Evolutionary conservation across 2,329 filamentous ascomycete genomes (phyloP), one percentile per base, ranked within the genome.

Genomic region (Cladosporium sp.): DNA sequence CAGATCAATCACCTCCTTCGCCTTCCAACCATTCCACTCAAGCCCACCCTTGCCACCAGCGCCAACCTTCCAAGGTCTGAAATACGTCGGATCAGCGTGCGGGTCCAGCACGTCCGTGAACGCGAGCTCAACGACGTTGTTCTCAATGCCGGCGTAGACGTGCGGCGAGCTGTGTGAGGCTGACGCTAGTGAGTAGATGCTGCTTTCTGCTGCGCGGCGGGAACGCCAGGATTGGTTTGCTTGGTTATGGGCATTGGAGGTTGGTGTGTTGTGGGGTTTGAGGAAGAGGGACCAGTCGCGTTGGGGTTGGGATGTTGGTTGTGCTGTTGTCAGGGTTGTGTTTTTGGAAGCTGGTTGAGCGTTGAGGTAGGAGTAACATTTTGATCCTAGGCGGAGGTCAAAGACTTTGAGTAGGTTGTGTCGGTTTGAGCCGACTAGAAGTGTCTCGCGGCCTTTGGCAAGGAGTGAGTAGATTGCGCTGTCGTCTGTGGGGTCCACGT

Each of bases 381-480:
- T 63, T 1, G 59, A 56, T 7, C 62, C 62, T 58, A 81, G 69
- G 19, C 82, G 78, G 38, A 85, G 61, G 57, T 85, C 81, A 55
- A 82, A 85, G 4, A 83, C 68, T 57, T 84, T 84, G 38, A 85
- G 65, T 43, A 83, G 69, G 38, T 73, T 76, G 61, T 84, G 78
- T 42, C 76, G 72, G 3, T 76, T 75, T 1, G 75, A 74, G 19
- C 82, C 82, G 9, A 75, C 78, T 7, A 83, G 60, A 49, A 85
- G 74, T 2, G 74, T 71, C 56, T 83, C 76, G 16, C 74, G 72
- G 2, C 78, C 78, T 43, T 82, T 74, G 0, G 76, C 67, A 1
- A 78, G 72, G 13, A 85, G 70, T 16, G 78, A 78, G 59, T 83
- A 83, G 6, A 83, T 73, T 0, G 79, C 70, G 15, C 77, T 78